Evolutionary conservation across 306 rosid species (phyloP), one percentile per base, ranked within the genome.

Genomic region (Sesbania bispinosa): DNA sequence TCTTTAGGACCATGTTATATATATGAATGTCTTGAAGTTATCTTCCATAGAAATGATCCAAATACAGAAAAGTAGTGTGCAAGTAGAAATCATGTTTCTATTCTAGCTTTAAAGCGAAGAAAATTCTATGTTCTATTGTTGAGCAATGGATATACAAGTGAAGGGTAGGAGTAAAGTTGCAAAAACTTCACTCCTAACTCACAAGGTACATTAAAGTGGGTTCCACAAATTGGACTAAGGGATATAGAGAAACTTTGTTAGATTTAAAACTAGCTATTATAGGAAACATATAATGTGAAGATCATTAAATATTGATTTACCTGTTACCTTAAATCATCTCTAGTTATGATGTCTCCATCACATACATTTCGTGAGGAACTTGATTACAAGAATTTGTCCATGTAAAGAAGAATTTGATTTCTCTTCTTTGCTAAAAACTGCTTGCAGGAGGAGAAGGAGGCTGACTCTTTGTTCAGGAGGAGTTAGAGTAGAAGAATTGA

Each of bases 41-140:
- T 54, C 42, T 67, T 76, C 53, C 48, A 59, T 6, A 59, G 35
- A 20, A 62, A 42, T 52, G 19, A 10, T 52, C 24, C 73, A 36
- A 75, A 69, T 3, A 71, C 46, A 48, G 62, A 78, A 57, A 83
- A 77, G 70, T 78, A 77, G 77, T 39, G 79, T 72, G 64, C 66
- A 82, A 77, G 87, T 33, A 65, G 81, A 67, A 52, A 79, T 71
- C 73, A 66, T 43, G 78, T 74, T 65, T 69, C 32, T 55, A 21
- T 20, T 62, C 79, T 83, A 74, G 53, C 98, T 90, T 93, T 67
- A 71, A 90, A 91, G 95, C 89, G 50, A 90, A 85, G 99, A 77
- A 68, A 82, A 65, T 43, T 27, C 35, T 66, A 1, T 32, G 35
- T 52, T 74, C 68, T 69, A 81, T 61, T 64, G 41, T 52, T 33